A percentile compares a stretch with the other conserved stretches of the same genome.
Evolutionary conservation across 1,139 yeast genomes (phyloP).

Genomic region (Lodderomyces theae): DNA sequence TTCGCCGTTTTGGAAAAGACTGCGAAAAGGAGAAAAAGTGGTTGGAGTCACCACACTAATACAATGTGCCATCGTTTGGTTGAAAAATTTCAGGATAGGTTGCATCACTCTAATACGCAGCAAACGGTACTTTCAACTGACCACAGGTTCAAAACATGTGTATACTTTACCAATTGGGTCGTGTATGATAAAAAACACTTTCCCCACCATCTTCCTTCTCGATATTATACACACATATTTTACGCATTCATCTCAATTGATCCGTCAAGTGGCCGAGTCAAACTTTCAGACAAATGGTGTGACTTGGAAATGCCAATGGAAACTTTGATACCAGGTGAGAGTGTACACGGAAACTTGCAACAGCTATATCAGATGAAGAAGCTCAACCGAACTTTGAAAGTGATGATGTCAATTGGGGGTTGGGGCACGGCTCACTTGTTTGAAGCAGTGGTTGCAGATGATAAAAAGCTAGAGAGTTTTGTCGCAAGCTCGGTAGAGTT

Average conservation of each 20-base stretch:
- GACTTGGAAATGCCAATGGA: slow-evolving; percentile 50
- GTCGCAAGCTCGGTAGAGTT: slow-evolving; percentile 47
- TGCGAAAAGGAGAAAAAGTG: background rate
- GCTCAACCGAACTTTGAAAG: slow-evolving; percentile 49
- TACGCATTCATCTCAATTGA: slow-evolving; percentile 74
- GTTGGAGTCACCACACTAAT: background rate
- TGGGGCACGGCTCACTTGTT: slow-evolving; percentile 67
- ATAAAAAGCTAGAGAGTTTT: slow-evolving; percentile 43
- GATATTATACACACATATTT: slow-evolving; percentile 61
- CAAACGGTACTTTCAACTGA: slow-evolving; percentile 1
- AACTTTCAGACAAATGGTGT: slow-evolving; percentile 65
- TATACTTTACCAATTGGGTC: slow-evolving; percentile 63
- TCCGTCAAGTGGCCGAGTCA: slow-evolving; percentile 49
- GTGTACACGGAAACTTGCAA: slow-evolving; percentile 51
- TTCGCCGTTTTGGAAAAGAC: background rate
- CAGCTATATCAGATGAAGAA: slow-evolving; percentile 54
- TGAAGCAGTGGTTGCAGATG: slow-evolving; percentile 40
- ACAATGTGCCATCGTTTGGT: slow-evolving; percentile 8
- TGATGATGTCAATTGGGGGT: slow-evolving; percentile 83
- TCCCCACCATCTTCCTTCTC: slow-evolving; percentile 64
- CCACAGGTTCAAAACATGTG: slow-evolving; percentile 21
- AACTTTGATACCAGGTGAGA: slow-evolving; percentile 18
- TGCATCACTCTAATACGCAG: slow-evolving; percentile 3
- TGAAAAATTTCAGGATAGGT: slow-evolving; percentile 11
- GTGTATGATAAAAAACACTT: slow-evolving; percentile 61